Evolutionary conservation across 75 land plant genomes (phyloP).

Genomic region (Adiantum capillusveneris): DNA sequence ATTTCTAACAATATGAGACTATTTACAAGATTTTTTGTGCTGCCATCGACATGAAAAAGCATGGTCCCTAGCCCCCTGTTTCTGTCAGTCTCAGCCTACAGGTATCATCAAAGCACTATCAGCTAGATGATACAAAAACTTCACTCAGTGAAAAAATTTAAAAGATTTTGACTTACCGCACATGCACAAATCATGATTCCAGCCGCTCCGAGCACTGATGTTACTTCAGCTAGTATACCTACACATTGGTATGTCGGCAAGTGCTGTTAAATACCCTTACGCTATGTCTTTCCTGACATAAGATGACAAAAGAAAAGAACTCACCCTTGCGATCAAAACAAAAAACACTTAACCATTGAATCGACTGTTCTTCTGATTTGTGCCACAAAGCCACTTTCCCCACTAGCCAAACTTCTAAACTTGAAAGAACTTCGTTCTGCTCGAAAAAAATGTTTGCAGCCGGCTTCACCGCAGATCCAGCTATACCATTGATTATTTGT

Average conservation of each 20-base stretch:
- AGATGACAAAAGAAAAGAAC: too few relatives aligned
- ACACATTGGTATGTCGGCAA: too few relatives aligned
- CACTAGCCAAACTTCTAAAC: slow-evolving; percentile 67
- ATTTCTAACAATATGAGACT: neutral
- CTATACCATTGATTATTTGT: slow-evolving; percentile 16
- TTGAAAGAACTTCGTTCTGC: slow-evolving; percentile 56
- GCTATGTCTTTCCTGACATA: too few relatives aligned
- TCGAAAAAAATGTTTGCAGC: slow-evolving; percentile 20
- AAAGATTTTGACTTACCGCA: slow-evolving; percentile 55
- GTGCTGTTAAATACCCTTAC: too few relatives aligned
- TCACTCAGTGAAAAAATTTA: too few relatives aligned
- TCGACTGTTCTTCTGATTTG: slow-evolving; percentile 49
- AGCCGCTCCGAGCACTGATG: slow-evolving; percentile 58
- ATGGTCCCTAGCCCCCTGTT: slow-evolving; percentile 61
- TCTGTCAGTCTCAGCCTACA: slow-evolving; percentile 75
- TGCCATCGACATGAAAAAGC: slow-evolving; percentile 81
- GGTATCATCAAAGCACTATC: too few relatives aligned
- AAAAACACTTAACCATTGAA: slow-evolving; percentile 75
- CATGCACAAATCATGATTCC: slow-evolving; percentile 73
- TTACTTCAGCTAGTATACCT: slow-evolving; percentile 92
- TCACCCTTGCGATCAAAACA: slow-evolving; percentile 77
- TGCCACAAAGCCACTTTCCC: slow-evolving; percentile 69
- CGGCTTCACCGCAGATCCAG: neutral
- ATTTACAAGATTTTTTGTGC: slow-evolving; percentile 57
- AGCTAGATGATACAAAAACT: neutral